These are phyloP conservation scores for Kazachstania martiniae DNA, from an alignment of 805 yeast genomes.

Conservation along the genomic window DNA sequence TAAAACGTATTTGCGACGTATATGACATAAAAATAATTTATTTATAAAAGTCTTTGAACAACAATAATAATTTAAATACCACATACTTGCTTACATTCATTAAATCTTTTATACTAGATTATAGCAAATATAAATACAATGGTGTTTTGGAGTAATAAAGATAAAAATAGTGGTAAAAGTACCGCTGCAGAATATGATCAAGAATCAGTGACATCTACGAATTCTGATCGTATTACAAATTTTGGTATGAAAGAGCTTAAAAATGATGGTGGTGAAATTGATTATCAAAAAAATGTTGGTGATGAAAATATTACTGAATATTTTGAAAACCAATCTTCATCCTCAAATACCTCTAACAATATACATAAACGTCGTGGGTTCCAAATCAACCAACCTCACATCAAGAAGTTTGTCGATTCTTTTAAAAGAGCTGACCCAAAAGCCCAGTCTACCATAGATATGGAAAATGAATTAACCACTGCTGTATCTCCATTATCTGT, in stretches of 20 bases:
- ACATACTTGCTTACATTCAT: too few species aligned
- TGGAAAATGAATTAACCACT: slow-evolving; percentile 1
- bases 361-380: too few species aligned
- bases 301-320: slow-evolving; percentile 14
- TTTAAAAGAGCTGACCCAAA: slow-evolving; percentile 29
- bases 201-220: not conserved
- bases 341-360: not conserved
- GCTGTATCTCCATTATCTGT: slow-evolving; percentile 3
- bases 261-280: slow-evolving; percentile 1
- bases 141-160: too few species aligned
- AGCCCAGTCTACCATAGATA: not conserved
- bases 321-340: slow-evolving; percentile 5
- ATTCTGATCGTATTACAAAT: slow-evolving; percentile 3
- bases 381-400: slow-evolving; percentile 2
- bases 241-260: slow-evolving; percentile 12
- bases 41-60: too few species aligned
- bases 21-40: too few species aligned
- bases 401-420: slow-evolving; percentile 32
- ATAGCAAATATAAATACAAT: too few species aligned
- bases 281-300: slow-evolving; percentile 1
- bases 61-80: too few species aligned
- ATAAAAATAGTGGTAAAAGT: slow-evolving; percentile 1
- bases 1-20: too few species aligned
- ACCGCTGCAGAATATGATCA: too few species aligned
- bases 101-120: too few species aligned